phyloP scores from a whole-genome alignment of 2,329 filamentous ascomycete species.

The Colletotrichum sp. region DNA sequence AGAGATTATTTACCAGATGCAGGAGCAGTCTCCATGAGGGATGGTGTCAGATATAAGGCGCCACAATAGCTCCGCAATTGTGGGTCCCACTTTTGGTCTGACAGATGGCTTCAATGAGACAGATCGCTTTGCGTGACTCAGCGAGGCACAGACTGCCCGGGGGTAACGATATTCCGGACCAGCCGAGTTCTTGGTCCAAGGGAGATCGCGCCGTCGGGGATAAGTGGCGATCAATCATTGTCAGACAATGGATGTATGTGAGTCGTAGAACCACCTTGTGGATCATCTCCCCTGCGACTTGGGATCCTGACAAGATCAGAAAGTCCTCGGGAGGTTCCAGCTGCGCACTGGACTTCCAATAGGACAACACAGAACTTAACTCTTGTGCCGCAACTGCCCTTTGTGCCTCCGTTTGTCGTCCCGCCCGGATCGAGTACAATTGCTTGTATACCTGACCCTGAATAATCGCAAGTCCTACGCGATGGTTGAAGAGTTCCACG shows the following conservation, averaged over 20 bases:
- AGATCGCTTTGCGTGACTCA: neutral
- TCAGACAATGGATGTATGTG: neutral
- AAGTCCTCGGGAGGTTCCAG: neutral
- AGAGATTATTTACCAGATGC: neutral
- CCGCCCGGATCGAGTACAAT: conserved; percentile 26
- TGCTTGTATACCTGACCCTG: conserved; percentile 28
- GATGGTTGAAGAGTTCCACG: neutral
- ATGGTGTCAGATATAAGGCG: no score
- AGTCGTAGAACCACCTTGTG: neutral
- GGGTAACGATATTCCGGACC: neutral
- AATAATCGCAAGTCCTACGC: conserved; percentile 23
- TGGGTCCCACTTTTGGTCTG: no score
- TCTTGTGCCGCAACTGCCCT: neutral
- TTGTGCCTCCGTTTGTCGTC: conserved; percentile 19
- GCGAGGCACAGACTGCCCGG: neutral
- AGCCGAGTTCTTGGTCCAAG: neutral
- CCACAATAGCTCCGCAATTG: no score
- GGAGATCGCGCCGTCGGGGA: neutral
- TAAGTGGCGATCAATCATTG: neutral
- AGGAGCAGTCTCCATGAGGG: neutral
- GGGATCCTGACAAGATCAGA: neutral
- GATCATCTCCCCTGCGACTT: neutral
- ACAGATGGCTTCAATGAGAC: neutral
- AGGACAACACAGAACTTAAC: neutral
- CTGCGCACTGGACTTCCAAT: neutral